Base-by-base conservation (phyloP, 108 stramenopile genomes). In the Conticribra weissflogii region DNA sequence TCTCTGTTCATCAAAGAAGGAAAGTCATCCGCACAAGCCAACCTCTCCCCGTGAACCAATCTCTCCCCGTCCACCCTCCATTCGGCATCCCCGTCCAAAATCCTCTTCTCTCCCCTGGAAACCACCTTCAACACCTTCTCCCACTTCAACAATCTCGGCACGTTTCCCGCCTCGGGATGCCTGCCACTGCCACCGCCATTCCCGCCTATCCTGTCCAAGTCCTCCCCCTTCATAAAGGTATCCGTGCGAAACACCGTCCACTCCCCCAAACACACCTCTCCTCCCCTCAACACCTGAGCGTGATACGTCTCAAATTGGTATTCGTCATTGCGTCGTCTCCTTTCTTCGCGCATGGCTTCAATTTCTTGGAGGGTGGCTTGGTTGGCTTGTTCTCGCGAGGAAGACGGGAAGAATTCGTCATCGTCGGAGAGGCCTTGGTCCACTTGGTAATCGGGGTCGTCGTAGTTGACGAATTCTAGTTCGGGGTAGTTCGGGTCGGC, bases 271-370 rank as follows among this genome's bases (percentile, higher is more conserved):
- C 63, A 86, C 22, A 78, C 74, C 27, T 85, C 66, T 15, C 94
- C 94, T 9, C 79, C 71, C 31, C 85, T 73, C 12, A 87, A 74
- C 16, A 88, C 71, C 1, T 80, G 50, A 17, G 78, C 72, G 68
- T 84, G 91, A 62, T 92, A 96, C 18, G 92, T 93, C 72, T 96
- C 88, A 66, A 96, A 96, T 66, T 96, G 95, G 65, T 76, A 96
- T 66, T 93, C 90, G 62, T 96, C 95, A 67, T 96, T 96, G 27
- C 71, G 60, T 3, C 70, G 49, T n/a, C 92, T 79, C 12, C 95
- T 78, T 4, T 87, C 86, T 64, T 96, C 92, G 24, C 95, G 73
- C 95, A 96, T 93, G 31, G 80, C 84, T 71, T 96, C 95, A 30
- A 96, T 81, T 59, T 87, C 76, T 16, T 56, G 86, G 59, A 91